Evolutionary conservation across 2,329 filamentous ascomycete genomes (phyloP).

Genomic region (Cladosporium cucumerinum): DNA sequence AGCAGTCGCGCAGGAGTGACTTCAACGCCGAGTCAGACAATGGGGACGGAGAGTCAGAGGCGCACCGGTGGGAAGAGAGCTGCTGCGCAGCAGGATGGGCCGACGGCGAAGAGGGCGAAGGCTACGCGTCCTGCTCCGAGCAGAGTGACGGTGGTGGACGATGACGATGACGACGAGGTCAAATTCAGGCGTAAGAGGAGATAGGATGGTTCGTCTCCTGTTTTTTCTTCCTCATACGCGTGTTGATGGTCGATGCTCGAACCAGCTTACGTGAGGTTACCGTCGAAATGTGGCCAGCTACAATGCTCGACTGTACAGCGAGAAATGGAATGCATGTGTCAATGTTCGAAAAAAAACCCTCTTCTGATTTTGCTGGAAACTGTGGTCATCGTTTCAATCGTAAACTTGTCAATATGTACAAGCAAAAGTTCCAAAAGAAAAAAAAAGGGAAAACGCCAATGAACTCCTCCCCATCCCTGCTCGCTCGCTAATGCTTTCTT

Average conservation of each 20-base stretch:
- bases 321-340: neutral
- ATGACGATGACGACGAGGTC: constrained; percentile 56
- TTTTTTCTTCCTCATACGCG: neutral
- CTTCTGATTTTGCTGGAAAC: neutral
- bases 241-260: neutral
- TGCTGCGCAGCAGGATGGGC: constrained; percentile 23
- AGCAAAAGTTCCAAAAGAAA: neutral
- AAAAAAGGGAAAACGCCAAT: neutral
- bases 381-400: neutral
- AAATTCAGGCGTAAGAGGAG: constrained; percentile 50
- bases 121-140: constrained; percentile 25
- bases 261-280: neutral
- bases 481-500: neutral
- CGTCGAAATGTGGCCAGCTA: neutral
- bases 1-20: neutral
- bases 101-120: constrained; percentile 31
- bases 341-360: neutral
- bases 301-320: neutral
- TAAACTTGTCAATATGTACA: neutral
- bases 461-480: neutral
- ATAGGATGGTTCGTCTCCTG: neutral
- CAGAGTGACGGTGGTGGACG: constrained; percentile 36
- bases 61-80: constrained; percentile 29
- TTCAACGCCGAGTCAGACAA: constrained; percentile 23
- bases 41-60: constrained; percentile 21